Percentiles rank a stretch among this genome's conserved stretches.
Evolutionary conservation across 2,329 filamentous ascomycete genomes (phyloP).

Genomic region (Trichothecium sympodiale): DNA sequence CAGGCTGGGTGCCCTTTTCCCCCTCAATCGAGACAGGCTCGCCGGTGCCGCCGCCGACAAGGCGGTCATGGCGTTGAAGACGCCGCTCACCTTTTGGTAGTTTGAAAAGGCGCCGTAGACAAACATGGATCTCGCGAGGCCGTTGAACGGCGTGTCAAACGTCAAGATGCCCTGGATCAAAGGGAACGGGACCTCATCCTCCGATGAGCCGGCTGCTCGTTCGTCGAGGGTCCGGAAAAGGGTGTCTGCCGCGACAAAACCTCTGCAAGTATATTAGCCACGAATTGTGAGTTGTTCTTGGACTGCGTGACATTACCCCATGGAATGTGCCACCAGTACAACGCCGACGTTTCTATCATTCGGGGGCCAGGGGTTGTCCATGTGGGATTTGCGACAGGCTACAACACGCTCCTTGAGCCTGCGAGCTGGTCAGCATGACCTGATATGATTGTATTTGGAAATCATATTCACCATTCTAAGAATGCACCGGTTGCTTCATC

Average conservation of each 20-base stretch:
- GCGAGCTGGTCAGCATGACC: not conserved
- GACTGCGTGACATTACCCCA: no score
- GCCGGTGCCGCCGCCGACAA: constrained; percentile 37
- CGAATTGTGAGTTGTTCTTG: no score
- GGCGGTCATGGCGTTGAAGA: constrained; percentile 47
- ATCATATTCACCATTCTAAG: constrained; percentile 29
- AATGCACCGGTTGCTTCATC: constrained; percentile 33
- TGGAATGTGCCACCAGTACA: constrained; percentile 73
- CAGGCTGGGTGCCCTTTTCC: constrained; percentile 16
- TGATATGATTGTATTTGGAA: not conserved
- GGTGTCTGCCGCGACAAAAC: constrained; percentile 74
- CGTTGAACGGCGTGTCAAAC: constrained; percentile 78
- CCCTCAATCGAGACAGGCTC: constrained; percentile 26
- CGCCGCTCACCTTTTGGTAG: constrained; percentile 43
- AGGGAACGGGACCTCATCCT: constrained; percentile 47
- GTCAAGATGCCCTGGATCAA: constrained; percentile 69
- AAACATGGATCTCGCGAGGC: constrained; percentile 48
- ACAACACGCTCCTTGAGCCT: constrained; percentile 76
- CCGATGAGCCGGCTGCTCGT: constrained; percentile 24
- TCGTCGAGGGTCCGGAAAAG: constrained; percentile 64
- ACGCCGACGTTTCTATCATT: constrained; percentile 72
- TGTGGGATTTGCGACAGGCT: constrained; percentile 59
- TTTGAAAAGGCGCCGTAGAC: constrained; percentile 50
- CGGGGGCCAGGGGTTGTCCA: constrained; percentile 63
- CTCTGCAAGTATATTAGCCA: constrained; percentile 26